These are phyloP conservation scores for Lactarius vividus DNA, from an alignment of 768 basidiomycete genomes.

Conservation along the genomic window DNA sequence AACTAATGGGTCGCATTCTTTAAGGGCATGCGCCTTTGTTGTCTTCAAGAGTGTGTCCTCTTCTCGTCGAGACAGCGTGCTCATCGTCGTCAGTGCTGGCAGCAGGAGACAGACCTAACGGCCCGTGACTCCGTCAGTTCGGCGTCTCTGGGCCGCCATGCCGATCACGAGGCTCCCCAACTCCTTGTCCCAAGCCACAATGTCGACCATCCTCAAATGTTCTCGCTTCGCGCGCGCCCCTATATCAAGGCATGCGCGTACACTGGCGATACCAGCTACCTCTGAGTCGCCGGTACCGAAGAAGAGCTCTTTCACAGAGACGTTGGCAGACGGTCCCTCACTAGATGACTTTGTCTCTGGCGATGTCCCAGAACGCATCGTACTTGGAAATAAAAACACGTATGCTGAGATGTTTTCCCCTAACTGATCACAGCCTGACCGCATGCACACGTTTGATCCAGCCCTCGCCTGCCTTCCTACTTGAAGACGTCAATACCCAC, in stretches of 20 bases:
- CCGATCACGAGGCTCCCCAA: neutral
- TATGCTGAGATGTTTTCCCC: constrained; percentile 35
- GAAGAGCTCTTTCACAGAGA: constrained; percentile 48
- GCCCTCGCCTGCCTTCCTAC: constrained; percentile 82
- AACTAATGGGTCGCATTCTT: constrained; percentile 72
- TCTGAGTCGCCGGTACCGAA: constrained; percentile 44
- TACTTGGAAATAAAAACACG: constrained; percentile 71
- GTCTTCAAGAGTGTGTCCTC: constrained; percentile 83
- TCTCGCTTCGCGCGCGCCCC: constrained; percentile 20
- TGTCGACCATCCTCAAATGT: constrained; percentile 22
- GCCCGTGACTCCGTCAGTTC: constrained; percentile 13
- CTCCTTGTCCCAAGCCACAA: neutral
- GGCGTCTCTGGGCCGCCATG: neutral
- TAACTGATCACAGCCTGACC: constrained; percentile 3
- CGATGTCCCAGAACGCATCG: constrained; percentile 53
- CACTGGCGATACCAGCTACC: constrained; percentile 36
- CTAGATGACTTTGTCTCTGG: constrained; percentile 81
- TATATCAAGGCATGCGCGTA: constrained; percentile 10
- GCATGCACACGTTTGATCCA: constrained; percentile 34
- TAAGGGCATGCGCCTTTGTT: constrained; percentile 74
- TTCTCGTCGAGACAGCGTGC: constrained; percentile 82
- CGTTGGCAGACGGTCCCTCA: constrained; percentile 63
- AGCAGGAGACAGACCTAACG: neutral
- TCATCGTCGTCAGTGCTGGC: constrained; percentile 50
- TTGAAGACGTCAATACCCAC: constrained; percentile 92